Evolutionary conservation across 192 early-diverging fungal genomes (phyloP).

Genomic region (Entrophospora sp.): DNA sequence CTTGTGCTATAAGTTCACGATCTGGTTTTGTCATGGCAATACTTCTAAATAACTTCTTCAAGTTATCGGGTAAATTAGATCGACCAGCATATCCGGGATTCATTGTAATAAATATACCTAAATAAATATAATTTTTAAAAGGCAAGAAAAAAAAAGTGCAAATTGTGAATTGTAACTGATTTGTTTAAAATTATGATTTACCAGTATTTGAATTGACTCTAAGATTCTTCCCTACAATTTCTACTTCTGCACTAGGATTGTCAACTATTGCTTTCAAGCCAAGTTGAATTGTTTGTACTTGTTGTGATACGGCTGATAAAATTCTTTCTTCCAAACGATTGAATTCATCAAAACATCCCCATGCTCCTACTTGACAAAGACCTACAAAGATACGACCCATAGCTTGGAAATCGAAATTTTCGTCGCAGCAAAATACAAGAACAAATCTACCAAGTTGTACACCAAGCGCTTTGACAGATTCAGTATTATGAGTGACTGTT

Average conservation of each 20-base stretch:
- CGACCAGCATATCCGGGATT: constrained; percentile 99
- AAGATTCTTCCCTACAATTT: constrained; percentile 84
- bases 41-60: constrained; percentile 98
- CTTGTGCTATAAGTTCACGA: constrained; percentile 96
- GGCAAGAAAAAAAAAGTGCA: too few species aligned
- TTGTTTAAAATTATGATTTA: neutral
- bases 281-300: constrained; percentile 97
- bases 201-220: constrained; percentile 75
- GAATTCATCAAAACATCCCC: constrained; percentile 99
- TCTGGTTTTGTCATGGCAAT: constrained; percentile 99
- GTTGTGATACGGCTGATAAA: constrained; percentile 97
- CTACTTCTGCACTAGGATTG: constrained; percentile 74
- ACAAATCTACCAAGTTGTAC: constrained; percentile 93
- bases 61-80: constrained; percentile 95
- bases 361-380: constrained; percentile 96
- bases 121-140: too few species aligned
- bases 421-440: constrained; percentile 99
- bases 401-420: constrained; percentile 99
- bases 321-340: constrained; percentile 98
- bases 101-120: constrained; percentile 96
- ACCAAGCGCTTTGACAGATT: too few species aligned
- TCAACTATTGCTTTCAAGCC: constrained; percentile 60
- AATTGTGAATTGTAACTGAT: too few species aligned
- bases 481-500: constrained; percentile 60
- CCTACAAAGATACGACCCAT: constrained; percentile 99